phyloP scores from a whole-genome alignment of 208 protist species.

The Leishmania aethiopica region DNA sequence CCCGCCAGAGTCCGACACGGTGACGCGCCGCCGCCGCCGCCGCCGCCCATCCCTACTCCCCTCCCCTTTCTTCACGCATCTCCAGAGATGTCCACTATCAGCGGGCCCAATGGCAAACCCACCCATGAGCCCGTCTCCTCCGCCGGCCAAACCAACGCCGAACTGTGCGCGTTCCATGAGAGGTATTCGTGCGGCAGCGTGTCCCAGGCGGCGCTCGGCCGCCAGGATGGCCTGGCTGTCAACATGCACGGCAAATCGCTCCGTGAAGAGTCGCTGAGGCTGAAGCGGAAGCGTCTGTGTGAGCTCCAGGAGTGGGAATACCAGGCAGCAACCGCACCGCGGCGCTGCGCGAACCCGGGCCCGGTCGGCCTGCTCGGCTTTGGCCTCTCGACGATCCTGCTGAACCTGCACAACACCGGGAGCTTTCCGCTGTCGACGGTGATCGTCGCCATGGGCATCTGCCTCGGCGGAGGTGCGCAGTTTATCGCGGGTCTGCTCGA shows the following conservation, averaged over 20 bases:
- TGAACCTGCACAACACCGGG: slow-evolving; percentile 59
- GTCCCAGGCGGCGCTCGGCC: not conserved
- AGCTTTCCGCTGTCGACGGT: slow-evolving; percentile 35
- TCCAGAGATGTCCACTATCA: not conserved
- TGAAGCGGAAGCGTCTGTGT: not conserved
- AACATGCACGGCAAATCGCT: not conserved
- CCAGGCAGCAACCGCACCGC: not conserved
- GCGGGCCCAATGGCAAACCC: not conserved
- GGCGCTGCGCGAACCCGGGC: slow-evolving; percentile 32
- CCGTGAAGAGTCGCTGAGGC: not conserved
- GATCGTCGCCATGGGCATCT: slow-evolving; percentile 47
- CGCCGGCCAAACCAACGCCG: not conserved
- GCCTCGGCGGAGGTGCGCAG: slow-evolving; percentile 56
- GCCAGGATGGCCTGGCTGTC: not conserved
- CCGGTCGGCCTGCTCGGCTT: slow-evolving; percentile 54
- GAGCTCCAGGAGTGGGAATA: slow-evolving; percentile 14
- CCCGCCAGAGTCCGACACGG: not conserved
- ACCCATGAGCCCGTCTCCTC: not conserved
- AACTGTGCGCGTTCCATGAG: not conserved
- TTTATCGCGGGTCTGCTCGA: slow-evolving; percentile 62
- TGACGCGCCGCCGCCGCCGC: not conserved
- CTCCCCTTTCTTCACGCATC: too few species aligned
- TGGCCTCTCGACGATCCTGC: slow-evolving; percentile 63
- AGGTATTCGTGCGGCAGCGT: not conserved
- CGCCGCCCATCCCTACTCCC: too few species aligned